These are phyloP conservation scores for Ogataea zsoltii DNA, from an alignment of 805 yeast species.

Conservation along the genomic window DNA sequence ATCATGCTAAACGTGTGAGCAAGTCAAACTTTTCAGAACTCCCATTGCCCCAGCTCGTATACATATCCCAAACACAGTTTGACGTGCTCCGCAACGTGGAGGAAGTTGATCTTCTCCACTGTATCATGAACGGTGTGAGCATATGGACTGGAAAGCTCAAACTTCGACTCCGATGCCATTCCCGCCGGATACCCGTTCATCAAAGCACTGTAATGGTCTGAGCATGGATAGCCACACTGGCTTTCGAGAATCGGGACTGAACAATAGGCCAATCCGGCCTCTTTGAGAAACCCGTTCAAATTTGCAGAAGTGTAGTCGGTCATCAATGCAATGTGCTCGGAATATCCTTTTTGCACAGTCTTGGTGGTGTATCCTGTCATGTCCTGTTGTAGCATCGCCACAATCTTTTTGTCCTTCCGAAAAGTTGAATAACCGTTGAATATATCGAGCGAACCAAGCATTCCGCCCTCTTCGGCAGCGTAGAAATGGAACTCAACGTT, in stretches of 20 bases:
- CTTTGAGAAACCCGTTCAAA: constrained; percentile 62
- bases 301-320: constrained; percentile 62
- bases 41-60: constrained; percentile 53
- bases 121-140: constrained; percentile 83
- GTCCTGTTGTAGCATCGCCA: constrained; percentile 91
- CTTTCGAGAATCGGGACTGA: constrained; percentile 72
- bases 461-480: constrained; percentile 92
- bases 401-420: constrained; percentile 49
- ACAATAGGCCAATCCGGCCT: constrained; percentile 62
- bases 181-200: constrained; percentile 84
- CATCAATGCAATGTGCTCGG: constrained; percentile 77
- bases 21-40: background rate
- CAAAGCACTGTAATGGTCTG: constrained; percentile 88
- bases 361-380: constrained; percentile 82
- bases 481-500: constrained; percentile 90
- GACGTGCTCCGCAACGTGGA: constrained; percentile 79
- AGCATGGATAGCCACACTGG: constrained; percentile 88
- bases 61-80: constrained; percentile 75
- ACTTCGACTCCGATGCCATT: constrained; percentile 76
- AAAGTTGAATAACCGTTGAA: constrained; percentile 50
- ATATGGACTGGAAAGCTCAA: constrained; percentile 61
- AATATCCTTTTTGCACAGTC: constrained; percentile 48
- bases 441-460: constrained; percentile 81
- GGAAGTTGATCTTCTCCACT: constrained; percentile 73
- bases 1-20: background rate